phyloP scores from a whole-genome alignment of 2,329 filamentous ascomycete species.

The Onygenales sp. region DNA sequence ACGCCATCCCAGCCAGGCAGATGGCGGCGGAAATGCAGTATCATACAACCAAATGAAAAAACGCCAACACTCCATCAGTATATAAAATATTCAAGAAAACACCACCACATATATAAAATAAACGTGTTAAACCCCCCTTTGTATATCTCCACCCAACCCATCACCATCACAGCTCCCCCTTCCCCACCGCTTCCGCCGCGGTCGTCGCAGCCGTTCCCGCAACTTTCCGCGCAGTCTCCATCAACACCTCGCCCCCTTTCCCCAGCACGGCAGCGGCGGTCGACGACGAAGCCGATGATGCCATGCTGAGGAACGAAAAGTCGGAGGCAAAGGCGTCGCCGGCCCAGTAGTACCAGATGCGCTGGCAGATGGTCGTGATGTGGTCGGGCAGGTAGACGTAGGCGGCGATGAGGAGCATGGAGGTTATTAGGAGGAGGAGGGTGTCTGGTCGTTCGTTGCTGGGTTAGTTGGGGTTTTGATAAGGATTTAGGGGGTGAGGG shows the following conservation, averaged over 20 bases:
- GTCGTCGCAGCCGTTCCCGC: constrained; percentile 25
- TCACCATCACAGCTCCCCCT: constrained; percentile 21
- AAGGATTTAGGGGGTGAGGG: neutral
- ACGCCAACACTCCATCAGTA: too few relatives aligned
- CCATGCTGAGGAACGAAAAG: constrained; percentile 1
- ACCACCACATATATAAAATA: neutral
- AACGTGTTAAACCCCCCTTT: neutral
- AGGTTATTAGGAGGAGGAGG: constrained; percentile 79
- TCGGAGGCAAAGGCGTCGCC: constrained; percentile 51
- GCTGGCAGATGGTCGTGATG: constrained; percentile 67
- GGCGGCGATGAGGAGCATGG: constrained; percentile 75
- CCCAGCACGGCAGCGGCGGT: constrained; percentile 16
- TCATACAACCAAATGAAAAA: too few relatives aligned
- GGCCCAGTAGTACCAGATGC: constrained; percentile 90
- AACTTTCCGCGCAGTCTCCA: constrained; percentile 38
- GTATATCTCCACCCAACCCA: neutral
- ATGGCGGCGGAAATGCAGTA: too few relatives aligned
- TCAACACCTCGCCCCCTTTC: constrained; percentile 36
- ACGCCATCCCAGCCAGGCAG: too few relatives aligned
- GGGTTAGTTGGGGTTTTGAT: neutral
- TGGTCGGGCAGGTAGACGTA: constrained; percentile 92
- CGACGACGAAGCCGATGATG: constrained; percentile 20
- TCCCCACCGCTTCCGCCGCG: constrained; percentile 7
- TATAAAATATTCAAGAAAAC: neutral
- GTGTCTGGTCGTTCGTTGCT: constrained; percentile 52